A percentile compares a stretch with the other conserved stretches of the same genome.
phyloP scores from a whole-genome alignment of 345 rosid genomes.

The Hibiscus tridactylites region DNA sequence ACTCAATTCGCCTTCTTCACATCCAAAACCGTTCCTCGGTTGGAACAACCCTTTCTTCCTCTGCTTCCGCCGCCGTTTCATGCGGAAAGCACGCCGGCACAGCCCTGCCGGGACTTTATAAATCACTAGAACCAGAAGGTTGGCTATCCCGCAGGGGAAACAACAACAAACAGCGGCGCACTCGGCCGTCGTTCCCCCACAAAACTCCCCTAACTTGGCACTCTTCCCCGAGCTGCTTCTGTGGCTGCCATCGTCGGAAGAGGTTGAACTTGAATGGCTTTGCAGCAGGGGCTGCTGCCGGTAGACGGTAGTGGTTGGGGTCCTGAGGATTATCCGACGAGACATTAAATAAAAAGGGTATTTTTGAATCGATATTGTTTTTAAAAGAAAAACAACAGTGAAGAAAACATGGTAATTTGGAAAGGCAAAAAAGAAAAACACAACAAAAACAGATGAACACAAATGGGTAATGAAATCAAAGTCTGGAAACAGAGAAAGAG shows the following conservation, averaged over 20 bases:
- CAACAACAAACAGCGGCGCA: conserved; percentile 77
- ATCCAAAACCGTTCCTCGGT: conserved; percentile 21
- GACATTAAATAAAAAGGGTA: conserved; percentile 1
- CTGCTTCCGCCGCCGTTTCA: conserved; percentile 25
- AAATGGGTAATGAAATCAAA: neutral
- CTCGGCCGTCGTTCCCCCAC: conserved; percentile 62
- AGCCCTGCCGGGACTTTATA: conserved; percentile 51
- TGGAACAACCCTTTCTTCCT: conserved; percentile 27
- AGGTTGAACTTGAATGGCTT: conserved; percentile 9
- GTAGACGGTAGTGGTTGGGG: neutral
- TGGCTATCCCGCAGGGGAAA: conserved; percentile 49
- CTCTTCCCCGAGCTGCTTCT: neutral
- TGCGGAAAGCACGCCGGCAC: conserved; percentile 37
- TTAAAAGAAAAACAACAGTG: too few species aligned
- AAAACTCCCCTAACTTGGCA: conserved; percentile 25
- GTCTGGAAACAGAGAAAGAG: neutral
- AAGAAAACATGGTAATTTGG: too few species aligned
- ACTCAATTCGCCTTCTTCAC: conserved; percentile 27
- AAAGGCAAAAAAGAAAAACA: neutral
- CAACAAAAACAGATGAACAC: neutral
- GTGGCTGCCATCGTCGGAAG: neutral
- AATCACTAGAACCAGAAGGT: conserved; percentile 43
- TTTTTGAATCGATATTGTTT: neutral
- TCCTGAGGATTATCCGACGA: neutral
- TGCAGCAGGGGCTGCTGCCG: conserved; percentile 11